phyloP scores from a whole-genome alignment of 192 early-diverging fungal genomes.

The Entrophospora sp. region DNA sequence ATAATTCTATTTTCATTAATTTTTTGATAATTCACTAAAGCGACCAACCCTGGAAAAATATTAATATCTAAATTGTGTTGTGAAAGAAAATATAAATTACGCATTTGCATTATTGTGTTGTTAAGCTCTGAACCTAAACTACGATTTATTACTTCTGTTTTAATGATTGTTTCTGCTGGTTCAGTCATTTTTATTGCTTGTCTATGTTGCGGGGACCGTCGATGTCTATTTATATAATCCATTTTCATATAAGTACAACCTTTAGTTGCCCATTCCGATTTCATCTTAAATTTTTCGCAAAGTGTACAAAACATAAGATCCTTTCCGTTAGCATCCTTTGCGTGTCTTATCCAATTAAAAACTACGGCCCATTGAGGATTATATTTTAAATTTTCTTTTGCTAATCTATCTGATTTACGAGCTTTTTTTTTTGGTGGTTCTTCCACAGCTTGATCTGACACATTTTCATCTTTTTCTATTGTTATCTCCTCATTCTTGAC shows the following conservation, averaged over 20 bases:
- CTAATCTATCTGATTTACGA: too few species aligned
- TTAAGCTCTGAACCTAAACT: not conserved
- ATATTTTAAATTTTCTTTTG: too few species aligned
- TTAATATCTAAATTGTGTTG: not conserved
- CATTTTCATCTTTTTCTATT: too few species aligned
- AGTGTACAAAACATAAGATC: not conserved
- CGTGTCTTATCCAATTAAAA: too few species aligned
- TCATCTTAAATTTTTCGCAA: not conserved
- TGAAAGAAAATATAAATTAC: not conserved
- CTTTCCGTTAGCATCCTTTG: too few species aligned
- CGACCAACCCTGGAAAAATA: not conserved
- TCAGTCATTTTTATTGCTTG: not conserved
- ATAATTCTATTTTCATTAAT: not conserved
- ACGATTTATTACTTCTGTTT: not conserved
- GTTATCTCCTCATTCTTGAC: too few species aligned
- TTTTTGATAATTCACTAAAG: not conserved
- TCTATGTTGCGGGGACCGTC: not conserved
- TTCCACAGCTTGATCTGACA: too few species aligned
- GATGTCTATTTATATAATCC: not conserved
- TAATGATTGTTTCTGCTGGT: not conserved
- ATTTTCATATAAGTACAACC: not conserved
- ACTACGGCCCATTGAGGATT: too few species aligned
- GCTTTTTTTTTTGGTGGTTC: too few species aligned
- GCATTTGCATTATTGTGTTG: not conserved
- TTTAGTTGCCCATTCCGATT: not conserved